phyloP scores from a whole-genome alignment of 176 grass and related monocot genomes.

The Eleusine coracana region DNA sequence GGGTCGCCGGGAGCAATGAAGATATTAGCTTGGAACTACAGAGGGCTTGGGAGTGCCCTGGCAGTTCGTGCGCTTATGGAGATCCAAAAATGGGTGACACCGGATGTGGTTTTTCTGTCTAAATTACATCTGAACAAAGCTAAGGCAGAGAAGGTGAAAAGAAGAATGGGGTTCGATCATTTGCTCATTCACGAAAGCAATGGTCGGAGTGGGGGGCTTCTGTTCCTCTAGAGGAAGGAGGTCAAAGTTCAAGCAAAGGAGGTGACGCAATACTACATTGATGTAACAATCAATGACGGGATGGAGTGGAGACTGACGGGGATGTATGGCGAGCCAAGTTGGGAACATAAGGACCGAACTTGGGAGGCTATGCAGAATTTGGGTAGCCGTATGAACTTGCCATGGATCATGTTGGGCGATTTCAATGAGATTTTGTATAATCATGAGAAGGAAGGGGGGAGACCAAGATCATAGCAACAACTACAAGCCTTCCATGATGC shows the following conservation, averaged over 20 bases:
- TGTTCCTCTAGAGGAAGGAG: not conserved
- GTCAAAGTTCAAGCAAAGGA: rapidly evolving
- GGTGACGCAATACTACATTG: not conserved
- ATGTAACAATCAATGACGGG: not conserved
- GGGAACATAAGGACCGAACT: not conserved
- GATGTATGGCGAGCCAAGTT: not conserved
- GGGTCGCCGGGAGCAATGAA: not conserved
- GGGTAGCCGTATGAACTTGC: not conserved
- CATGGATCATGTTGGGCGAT: not conserved
- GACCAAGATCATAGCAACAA: too few relatives aligned
- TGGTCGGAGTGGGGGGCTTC: not conserved
- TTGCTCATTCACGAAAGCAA: too few relatives aligned
- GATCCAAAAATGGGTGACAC: not conserved
- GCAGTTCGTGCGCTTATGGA: not conserved
- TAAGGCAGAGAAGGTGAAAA: too few relatives aligned
- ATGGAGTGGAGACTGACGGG: not conserved
- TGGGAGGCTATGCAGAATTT: not conserved
- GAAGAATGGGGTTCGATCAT: too few relatives aligned
- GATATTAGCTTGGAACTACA: too few relatives aligned
- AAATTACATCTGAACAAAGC: too few relatives aligned
- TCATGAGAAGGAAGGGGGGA: too few relatives aligned
- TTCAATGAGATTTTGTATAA: too few relatives aligned
- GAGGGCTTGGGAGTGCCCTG: too few relatives aligned
- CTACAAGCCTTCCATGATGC: too few relatives aligned
- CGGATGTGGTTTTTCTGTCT: not conserved